phyloP scores from a whole-genome alignment of 257 asterid genomes.

The Jasminum sambac region DNA sequence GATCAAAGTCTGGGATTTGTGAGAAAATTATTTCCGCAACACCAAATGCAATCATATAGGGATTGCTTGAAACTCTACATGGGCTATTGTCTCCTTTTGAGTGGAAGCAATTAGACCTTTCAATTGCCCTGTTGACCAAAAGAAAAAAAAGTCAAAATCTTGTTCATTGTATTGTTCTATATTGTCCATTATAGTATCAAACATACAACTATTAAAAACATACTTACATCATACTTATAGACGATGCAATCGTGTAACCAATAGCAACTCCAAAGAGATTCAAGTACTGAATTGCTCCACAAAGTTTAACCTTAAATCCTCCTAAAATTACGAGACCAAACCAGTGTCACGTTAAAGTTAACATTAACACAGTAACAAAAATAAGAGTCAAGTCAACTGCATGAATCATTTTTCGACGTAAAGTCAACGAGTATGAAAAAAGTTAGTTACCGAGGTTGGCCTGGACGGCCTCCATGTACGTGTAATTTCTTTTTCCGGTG shows the following conservation, averaged over 20 bases:
- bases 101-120: slow-evolving; percentile 45
- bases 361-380: neutral
- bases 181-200: too few species aligned
- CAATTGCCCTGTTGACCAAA: slow-evolving; percentile 44
- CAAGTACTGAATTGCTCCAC: slow-evolving; percentile 47
- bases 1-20: slow-evolving; percentile 36
- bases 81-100: slow-evolving; percentile 32
- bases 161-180: neutral
- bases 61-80: slow-evolving; percentile 28
- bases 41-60: slow-evolving; percentile 34
- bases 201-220: too few species aligned
- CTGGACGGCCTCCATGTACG: slow-evolving; percentile 47
- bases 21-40: slow-evolving; percentile 25
- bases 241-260: slow-evolving; percentile 49
- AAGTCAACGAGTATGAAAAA: neutral
- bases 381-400: neutral
- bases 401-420: neutral
- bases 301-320: slow-evolving; percentile 37
- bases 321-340: slow-evolving; percentile 31
- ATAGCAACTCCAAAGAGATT: slow-evolving; percentile 45
- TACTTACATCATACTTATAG: slow-evolving; percentile 49
- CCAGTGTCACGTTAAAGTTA: neutral
- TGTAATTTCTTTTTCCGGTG: slow-evolving; percentile 45
- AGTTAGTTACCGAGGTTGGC: slow-evolving; percentile 31
- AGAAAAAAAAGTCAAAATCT: neutral